Evolutionary conservation across 768 basidiomycete genomes (phyloP).

Genomic region (Pleurotus sapidus): DNA sequence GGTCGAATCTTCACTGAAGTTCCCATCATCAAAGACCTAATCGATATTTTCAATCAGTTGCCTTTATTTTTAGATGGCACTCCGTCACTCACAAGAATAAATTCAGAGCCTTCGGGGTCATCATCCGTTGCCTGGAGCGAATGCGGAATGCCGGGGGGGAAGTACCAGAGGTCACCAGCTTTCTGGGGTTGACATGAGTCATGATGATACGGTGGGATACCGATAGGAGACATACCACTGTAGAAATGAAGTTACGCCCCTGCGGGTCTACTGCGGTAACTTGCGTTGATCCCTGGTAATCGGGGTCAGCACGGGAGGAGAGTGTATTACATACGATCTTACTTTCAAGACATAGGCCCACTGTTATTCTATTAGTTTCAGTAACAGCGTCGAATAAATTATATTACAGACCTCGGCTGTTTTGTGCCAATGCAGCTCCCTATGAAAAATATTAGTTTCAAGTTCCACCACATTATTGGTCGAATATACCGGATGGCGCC

Average conservation of each 20-base stretch:
- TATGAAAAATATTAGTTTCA: conserved; percentile 18
- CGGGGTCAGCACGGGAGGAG: not conserved
- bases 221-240: conserved; percentile 34
- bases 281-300: conserved; percentile 40
- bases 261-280: conserved; percentile 44
- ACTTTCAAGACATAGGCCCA: conserved; percentile 56
- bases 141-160: conserved; percentile 56
- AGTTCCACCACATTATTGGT: not conserved
- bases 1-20: conserved; percentile 56
- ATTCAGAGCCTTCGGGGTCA: conserved; percentile 45
- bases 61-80: not conserved
- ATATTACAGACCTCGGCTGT: conserved; percentile 35
- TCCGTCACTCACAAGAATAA: conserved; percentile 32
- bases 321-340: not conserved
- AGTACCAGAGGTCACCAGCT: conserved; percentile 53
- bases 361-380: conserved; percentile 18
- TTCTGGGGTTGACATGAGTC: conserved; percentile 9
- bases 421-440: conserved; percentile 55
- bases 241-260: conserved; percentile 48
- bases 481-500: conserved; percentile 43
- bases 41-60: not conserved
- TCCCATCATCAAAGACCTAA: conserved; percentile 32
- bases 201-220: too few species aligned
- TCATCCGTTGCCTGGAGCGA: conserved; percentile 51
- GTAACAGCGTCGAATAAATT: not conserved